Base-by-base conservation (phyloP, 2,329 filamentous ascomycete genomes). In the Colletotrichum orchidophilum region DNA sequence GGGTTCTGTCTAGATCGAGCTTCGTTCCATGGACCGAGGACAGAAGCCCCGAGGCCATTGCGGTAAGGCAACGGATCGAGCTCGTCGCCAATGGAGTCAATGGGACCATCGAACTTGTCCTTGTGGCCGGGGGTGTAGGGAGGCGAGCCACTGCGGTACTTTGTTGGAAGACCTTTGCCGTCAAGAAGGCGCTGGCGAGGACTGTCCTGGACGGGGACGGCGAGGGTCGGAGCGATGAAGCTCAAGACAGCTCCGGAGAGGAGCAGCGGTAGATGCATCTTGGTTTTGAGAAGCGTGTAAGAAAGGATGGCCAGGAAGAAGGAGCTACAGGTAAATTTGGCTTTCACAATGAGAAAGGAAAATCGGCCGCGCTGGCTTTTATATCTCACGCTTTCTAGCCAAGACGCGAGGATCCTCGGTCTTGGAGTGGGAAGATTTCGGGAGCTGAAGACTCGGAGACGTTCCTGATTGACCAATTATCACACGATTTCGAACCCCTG, bases 1-100 rank as follows among this genome's bases (percentile, higher is more conserved):
- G 93, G 92, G 77, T 89, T 92, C 81, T 94, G 90, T 54, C 89
- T 86, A 63, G 92, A 90, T n/a, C 92, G 89, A 58, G 88, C 88
- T 70, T 83, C 85, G 77, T 94, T 95, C 79, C 91, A 90, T 0
- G 93, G 92, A 0, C 92, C 92, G 24, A 94, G 82, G 13, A 94
- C 88, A 9, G 87, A 90, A 18, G 91, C 86, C 18, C 92, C 92
- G n/a, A 88, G 77, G 27, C 90, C 90, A 76, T 91, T 91, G 35
- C 90, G 85, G 77, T 84, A 91, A 0, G 92, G 92, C 68, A 91
- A 80, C n/a, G 92, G 92, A 73, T 92, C 87, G 13, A 92, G 82
- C 13, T 86, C 81, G 3, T 90, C 83, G 6, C 86, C 88, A 31
- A 91, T 77, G 3, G 90, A 80, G 77, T 94, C 91, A 31, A 93